phyloP scores from a whole-genome alignment of 169 alveolate genomes.

The Theileria orientalis region DNA sequence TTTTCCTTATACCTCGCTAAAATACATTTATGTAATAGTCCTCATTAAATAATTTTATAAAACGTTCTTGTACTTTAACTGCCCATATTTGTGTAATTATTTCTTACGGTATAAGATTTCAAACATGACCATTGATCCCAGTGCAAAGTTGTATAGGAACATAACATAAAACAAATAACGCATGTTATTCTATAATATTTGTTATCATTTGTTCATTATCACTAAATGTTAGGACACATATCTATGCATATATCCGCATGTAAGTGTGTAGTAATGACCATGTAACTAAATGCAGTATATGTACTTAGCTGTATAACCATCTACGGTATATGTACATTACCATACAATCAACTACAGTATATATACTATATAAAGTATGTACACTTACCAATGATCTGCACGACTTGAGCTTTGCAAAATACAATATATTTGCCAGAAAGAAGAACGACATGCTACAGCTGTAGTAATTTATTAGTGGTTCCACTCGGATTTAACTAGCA shows the following conservation, averaged over 20 bases:
- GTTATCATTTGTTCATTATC: too few species aligned
- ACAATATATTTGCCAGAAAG: neutral
- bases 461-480: neutral
- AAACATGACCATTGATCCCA: neutral
- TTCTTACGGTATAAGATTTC: conserved; percentile 3
- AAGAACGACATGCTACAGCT: neutral
- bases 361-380: too few species aligned
- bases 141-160: conserved; percentile 2
- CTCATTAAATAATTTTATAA: neutral
- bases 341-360: too few species aligned
- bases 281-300: too few species aligned
- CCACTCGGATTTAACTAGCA: neutral
- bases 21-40: neutral
- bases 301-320: too few species aligned
- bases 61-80: neutral
- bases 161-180: conserved; percentile 1
- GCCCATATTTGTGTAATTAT: too few species aligned
- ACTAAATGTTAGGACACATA: too few species aligned
- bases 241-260: too few species aligned
- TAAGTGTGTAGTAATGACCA: too few species aligned
- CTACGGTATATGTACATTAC: too few species aligned
- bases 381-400: conserved; percentile 2
- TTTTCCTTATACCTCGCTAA: conserved; percentile 20
- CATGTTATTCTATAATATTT: neutral
- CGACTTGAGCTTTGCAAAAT: conserved; percentile 5